Percentiles rank a stretch among this genome's conserved stretches.
Evolutionary conservation across 108 stramenopile species (phyloP).

Genomic region (Fistulifera pelliculosa): DNA sequence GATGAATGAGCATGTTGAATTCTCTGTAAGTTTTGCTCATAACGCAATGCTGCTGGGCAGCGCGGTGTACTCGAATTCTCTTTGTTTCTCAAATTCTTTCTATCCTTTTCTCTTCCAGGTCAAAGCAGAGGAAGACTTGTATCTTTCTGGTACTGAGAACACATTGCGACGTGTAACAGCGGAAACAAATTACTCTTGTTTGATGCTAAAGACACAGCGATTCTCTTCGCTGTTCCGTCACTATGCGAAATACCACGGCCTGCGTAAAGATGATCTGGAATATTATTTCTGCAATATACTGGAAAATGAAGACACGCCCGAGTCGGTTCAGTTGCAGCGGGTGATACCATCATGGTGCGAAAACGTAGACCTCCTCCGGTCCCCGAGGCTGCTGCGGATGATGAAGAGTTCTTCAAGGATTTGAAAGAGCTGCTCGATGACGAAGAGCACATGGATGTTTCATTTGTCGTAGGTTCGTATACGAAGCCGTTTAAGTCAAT

Average conservation of each 20-base stretch:
- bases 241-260: slow-evolving; percentile 98
- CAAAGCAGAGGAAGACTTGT: slow-evolving; percentile 85
- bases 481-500: slow-evolving; percentile 15
- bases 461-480: slow-evolving; percentile 19
- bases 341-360: slow-evolving; percentile 89
- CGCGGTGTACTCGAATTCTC: neutral
- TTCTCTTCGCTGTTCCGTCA: slow-evolving; percentile 95
- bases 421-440: slow-evolving; percentile 73
- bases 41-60: neutral
- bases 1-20: slow-evolving; percentile 87
- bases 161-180: slow-evolving; percentile 86
- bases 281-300: slow-evolving; percentile 93
- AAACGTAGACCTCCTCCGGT: slow-evolving; percentile 66
- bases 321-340: slow-evolving; percentile 84
- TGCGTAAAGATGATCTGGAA: slow-evolving; percentile 93
- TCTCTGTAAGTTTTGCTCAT: slow-evolving; percentile 64
- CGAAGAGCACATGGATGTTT: slow-evolving; percentile 24
- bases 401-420: slow-evolving; percentile 82
- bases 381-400: slow-evolving; percentile 78
- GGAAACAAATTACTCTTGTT: slow-evolving; percentile 90
- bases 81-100: neutral
- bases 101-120: slow-evolving; percentile 5
- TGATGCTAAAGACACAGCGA: slow-evolving; percentile 95
- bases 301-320: slow-evolving; percentile 90
- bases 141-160: slow-evolving; percentile 78